These are phyloP conservation scores for Guadua angustifolia DNA, from an alignment of 176 grass and related monocot genomes.

Conservation along the genomic window DNA sequence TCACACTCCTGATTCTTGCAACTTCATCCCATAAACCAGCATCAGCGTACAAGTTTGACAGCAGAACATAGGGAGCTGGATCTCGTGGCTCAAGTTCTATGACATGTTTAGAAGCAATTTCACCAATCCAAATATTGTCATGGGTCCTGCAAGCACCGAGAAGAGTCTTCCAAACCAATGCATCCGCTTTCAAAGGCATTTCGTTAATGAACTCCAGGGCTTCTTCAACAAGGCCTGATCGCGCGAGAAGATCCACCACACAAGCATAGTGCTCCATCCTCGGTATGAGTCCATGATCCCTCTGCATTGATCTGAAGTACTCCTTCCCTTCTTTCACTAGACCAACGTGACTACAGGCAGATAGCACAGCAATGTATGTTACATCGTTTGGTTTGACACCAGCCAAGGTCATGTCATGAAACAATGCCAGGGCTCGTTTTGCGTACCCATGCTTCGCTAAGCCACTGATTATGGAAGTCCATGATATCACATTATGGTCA, in stretches of 20 bases:
- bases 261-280: conserved; percentile 94
- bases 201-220: conserved; percentile 69
- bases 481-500: conserved; percentile 79
- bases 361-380: conserved; percentile 83
- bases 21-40: conserved; percentile 82
- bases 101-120: conserved; percentile 65
- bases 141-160: conserved; percentile 69
- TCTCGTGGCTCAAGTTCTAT: conserved; percentile 71
- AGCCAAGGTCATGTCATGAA: conserved; percentile 58
- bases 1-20: conserved; percentile 61
- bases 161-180: conserved; percentile 80
- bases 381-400: conserved; percentile 77
- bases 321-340: conserved; percentile 74
- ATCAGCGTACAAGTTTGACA: conserved; percentile 88
- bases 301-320: conserved; percentile 75
- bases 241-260: conserved; percentile 79
- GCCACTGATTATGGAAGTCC: conserved; percentile 89
- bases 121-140: conserved; percentile 60
- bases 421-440: conserved; percentile 53
- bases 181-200: conserved; percentile 69
- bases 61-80: conserved; percentile 80
- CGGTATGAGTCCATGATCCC: conserved; percentile 57
- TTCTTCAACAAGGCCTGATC: conserved; percentile 65
- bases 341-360: conserved; percentile 81
- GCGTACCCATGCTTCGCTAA: conserved; percentile 86